Conservation (phyloP, 805 yeast species). For the Sugiyamaella chiloensis region DNA sequence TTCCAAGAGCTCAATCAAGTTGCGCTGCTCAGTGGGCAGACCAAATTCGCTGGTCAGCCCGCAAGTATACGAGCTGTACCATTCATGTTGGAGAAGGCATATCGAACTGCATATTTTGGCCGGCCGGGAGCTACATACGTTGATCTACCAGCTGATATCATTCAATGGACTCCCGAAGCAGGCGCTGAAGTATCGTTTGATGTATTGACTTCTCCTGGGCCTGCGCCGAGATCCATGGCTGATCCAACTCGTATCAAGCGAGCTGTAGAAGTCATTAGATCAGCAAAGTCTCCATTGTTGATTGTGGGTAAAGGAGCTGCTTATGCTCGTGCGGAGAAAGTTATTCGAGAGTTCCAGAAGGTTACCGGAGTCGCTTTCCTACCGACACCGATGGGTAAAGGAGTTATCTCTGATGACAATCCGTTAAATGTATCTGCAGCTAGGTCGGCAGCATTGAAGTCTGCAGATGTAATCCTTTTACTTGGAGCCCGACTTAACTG, state of each 20-base stretch:
- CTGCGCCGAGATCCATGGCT: slow-evolving; percentile 39
- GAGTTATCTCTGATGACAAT: slow-evolving; percentile 53
- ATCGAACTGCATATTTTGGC: slow-evolving; percentile 44
- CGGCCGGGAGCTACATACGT: slow-evolving; percentile 60
- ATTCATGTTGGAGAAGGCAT: slow-evolving; percentile 44
- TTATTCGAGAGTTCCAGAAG: slow-evolving; percentile 42
- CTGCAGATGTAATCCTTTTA: slow-evolving; percentile 57
- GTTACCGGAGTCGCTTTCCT: slow-evolving; percentile 50
- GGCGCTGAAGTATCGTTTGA: slow-evolving; percentile 21
- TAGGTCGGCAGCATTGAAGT: slow-evolving; percentile 54
- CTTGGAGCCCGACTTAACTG: slow-evolving; percentile 70
- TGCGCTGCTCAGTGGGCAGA: slow-evolving; percentile 43
- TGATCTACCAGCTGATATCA: slow-evolving; percentile 62
- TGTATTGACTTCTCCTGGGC: slow-evolving; percentile 25
- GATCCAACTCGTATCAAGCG: slow-evolving; percentile 34
- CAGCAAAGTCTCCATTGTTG: slow-evolving; percentile 48
- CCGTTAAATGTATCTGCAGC: slow-evolving; percentile 57
- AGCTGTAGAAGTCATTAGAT: slow-evolving; percentile 37
- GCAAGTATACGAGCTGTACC: slow-evolving; percentile 37
- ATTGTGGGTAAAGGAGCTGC: slow-evolving; percentile 69
- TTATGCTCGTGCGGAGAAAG: slow-evolving; percentile 40
- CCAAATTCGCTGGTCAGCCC: slow-evolving; percentile 53
- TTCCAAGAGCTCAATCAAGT: slow-evolving; percentile 73
- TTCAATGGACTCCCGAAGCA: slow-evolving; percentile 31
- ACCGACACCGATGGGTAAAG: slow-evolving; percentile 81